Conservation (phyloP, 2,329 filamentous ascomycete species). For the Ilyonectria mors-panacis region DNA sequence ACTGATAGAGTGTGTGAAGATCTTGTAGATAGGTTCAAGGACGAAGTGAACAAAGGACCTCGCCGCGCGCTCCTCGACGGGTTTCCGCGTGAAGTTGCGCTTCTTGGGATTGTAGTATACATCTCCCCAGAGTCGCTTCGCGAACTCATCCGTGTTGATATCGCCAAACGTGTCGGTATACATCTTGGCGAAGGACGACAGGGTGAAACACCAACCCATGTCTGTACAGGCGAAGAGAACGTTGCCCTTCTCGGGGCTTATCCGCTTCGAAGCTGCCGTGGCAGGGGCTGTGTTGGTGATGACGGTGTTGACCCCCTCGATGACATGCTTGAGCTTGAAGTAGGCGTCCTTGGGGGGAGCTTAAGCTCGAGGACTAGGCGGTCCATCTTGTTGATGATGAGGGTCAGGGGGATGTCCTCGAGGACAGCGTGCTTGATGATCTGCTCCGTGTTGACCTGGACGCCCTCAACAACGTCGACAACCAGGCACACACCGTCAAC, state of each 20-base stretch:
- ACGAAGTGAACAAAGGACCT: constrained; percentile 95
- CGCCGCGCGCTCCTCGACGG: constrained; percentile 83
- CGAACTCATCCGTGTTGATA: constrained; percentile 87
- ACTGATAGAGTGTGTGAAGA: constrained; percentile 95
- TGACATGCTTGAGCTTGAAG: constrained; percentile 98
- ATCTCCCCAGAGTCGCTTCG: constrained; percentile 91
- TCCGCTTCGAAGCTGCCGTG: constrained; percentile 81
- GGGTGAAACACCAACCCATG: constrained; percentile 97
- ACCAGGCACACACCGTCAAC: constrained; percentile 94
- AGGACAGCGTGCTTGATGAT: constrained; percentile 96
- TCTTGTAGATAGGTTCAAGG: constrained; percentile 96
- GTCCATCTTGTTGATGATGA: constrained; percentile 98
- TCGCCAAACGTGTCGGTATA: constrained; percentile 91
- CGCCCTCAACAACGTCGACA: constrained; percentile 97
- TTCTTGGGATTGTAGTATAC: constrained; percentile 95
- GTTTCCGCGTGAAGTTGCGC: constrained; percentile 92
- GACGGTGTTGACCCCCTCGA: constrained; percentile 96
- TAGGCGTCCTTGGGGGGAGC: constrained; percentile 96
- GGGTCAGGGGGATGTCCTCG: constrained; percentile 88
- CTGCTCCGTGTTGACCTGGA: constrained; percentile 97
- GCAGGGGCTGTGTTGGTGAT: constrained; percentile 91
- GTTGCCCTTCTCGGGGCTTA: constrained; percentile 97
- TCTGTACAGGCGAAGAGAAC: constrained; percentile 95
- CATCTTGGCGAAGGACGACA: constrained; percentile 96
- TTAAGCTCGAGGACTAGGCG: constrained; percentile 94